Conservation (phyloP, 108 stramenopile species). For the Pelagomonas calceolata region DNA sequence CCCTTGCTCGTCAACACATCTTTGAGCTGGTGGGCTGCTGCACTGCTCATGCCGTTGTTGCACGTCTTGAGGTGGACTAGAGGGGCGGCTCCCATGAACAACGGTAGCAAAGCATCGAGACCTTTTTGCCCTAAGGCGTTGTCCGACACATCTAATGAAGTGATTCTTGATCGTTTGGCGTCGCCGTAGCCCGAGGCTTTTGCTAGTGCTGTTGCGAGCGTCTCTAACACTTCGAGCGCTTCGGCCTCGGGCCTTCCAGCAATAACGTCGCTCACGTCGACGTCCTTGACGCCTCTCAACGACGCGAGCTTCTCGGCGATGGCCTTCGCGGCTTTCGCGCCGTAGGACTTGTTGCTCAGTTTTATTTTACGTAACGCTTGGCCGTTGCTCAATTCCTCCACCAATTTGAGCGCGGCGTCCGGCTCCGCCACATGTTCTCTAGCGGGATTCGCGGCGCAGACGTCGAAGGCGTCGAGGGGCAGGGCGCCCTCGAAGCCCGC, state of each 20-base stretch:
- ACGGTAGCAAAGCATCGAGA: constrained; percentile 19
- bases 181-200: neutral
- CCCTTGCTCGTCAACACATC: neutral
- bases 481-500: too few species aligned
- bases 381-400: neutral
- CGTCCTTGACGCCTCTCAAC: neutral
- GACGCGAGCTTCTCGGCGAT: neutral
- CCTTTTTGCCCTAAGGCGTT: constrained; percentile 37
- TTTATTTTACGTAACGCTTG: neutral
- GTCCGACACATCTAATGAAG: constrained; percentile 22
- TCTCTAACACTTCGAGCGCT: constrained; percentile 23
- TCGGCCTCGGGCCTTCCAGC: constrained; percentile 33
- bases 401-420: neutral
- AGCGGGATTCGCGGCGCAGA: neutral
- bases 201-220: neutral
- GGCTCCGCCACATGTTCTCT: neutral
- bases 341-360: neutral
- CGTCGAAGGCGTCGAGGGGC: neutral
- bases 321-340: neutral
- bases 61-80: constrained; percentile 26
- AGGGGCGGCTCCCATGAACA: neutral
- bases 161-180: neutral
- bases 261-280: constrained; percentile 34
- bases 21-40: constrained; percentile 11
- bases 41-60: constrained; percentile 31